Conservation (phyloP, 345 rosid genomes). For the Dipteronia sinensis region DNA sequence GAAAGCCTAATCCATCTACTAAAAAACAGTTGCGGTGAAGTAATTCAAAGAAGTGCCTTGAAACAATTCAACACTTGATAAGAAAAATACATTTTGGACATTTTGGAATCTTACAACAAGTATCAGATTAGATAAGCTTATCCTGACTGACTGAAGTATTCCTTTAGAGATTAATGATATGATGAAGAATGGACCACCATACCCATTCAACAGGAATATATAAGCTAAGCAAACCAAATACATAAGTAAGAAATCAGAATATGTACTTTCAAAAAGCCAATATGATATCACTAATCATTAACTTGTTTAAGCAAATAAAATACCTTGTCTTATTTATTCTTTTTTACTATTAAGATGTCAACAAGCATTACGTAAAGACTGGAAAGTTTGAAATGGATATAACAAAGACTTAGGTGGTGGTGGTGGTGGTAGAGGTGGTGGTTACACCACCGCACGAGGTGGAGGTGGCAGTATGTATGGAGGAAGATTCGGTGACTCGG, state of each 20-base stretch:
- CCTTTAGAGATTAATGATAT: conserved; percentile 1
- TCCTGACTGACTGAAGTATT: not conserved
- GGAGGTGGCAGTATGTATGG: conserved; percentile 38
- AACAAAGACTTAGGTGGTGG: not conserved
- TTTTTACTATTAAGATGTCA: not conserved
- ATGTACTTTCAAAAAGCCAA: not conserved
- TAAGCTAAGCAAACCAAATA: not conserved
- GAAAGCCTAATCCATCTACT: not conserved
- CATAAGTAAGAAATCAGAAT: not conserved
- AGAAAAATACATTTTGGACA: not conserved
- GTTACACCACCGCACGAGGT: conserved; percentile 30
- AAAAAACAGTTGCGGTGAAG: not conserved
- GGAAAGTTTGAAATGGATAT: not conserved
- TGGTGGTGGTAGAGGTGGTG: not conserved
- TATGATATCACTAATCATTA: not conserved
- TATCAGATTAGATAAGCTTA: not conserved
- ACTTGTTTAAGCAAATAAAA: conserved; percentile 10
- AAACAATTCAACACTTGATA: not conserved
- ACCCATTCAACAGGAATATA: not conserved
- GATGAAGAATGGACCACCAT: not conserved
- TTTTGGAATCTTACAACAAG: not conserved
- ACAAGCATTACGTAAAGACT: not conserved
- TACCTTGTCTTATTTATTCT: not conserved
- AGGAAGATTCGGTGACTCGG: conserved; percentile 16
- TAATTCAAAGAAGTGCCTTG: not conserved